These are phyloP conservation scores for Albifimbria verrucaria DNA, from an alignment of 2,329 filamentous ascomycete genomes.

Conservation along the genomic window DNA sequence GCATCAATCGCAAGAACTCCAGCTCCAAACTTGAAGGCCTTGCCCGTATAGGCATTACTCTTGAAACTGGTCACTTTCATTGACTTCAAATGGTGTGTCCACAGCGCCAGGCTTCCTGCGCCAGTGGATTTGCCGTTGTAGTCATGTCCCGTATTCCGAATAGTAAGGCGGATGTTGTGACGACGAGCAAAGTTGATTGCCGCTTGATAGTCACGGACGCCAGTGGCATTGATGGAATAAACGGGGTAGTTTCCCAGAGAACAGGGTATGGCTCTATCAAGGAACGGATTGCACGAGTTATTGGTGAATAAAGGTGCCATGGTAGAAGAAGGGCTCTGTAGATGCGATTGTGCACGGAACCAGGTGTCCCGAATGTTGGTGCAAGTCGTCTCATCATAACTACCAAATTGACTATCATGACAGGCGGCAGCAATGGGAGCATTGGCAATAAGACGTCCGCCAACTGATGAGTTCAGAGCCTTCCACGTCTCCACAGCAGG, in stretches of 20 bases:
- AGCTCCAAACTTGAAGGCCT: not conserved
- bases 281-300: too few relatives aligned
- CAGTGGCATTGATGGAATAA: not conserved
- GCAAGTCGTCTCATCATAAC: too few relatives aligned
- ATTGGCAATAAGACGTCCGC: too few relatives aligned
- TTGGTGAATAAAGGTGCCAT: too few relatives aligned
- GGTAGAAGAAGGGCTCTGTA: too few relatives aligned
- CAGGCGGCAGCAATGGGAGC: too few relatives aligned
- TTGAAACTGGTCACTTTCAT: not conserved
- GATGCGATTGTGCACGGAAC: too few relatives aligned
- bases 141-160: conserved; percentile 42
- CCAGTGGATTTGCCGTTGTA: conserved; percentile 42
- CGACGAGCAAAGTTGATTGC: conserved; percentile 24
- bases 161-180: conserved; percentile 37
- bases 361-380: too few relatives aligned
- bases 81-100: conserved; percentile 39
- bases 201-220: not conserved
- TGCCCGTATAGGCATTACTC: not conserved
- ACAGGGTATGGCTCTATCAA: too few relatives aligned
- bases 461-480: too few relatives aligned
- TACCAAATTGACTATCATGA: too few relatives aligned
- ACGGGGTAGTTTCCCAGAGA: not conserved
- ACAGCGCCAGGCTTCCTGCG: conserved; percentile 50
- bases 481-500: too few relatives aligned
- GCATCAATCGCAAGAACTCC: not conserved